These are phyloP conservation scores for Zygosaccharomyces bailii DNA, from an alignment of 805 yeast genomes.

Conservation along the genomic window DNA sequence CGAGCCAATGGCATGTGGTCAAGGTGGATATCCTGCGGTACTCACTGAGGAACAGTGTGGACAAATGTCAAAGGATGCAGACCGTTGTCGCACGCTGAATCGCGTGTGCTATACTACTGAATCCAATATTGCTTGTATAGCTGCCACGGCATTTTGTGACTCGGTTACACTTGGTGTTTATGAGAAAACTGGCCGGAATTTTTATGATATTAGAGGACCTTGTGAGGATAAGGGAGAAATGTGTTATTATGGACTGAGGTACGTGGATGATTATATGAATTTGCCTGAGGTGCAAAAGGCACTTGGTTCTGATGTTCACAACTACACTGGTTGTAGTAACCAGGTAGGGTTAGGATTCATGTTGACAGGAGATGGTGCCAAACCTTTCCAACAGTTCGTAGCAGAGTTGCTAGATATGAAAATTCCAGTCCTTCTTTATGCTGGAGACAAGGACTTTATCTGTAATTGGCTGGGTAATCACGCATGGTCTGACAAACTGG, in stretches of 20 bases:
- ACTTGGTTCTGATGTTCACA: conserved; percentile 80
- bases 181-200: conserved; percentile 73
- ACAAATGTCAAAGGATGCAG: conserved; percentile 55
- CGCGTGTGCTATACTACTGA: conserved; percentile 61
- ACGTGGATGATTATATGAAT: conserved; percentile 73
- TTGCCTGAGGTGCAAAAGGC: conserved; percentile 64
- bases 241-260: conserved; percentile 71
- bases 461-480: conserved; percentile 92
- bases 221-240: conserved; percentile 64
- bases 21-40: conserved; percentile 78
- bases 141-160: conserved; percentile 80
- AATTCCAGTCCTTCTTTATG: conserved; percentile 79
- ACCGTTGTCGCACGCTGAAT: conserved; percentile 61
- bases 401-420: conserved; percentile 63
- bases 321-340: conserved; percentile 63
- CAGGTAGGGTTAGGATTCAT: conserved; percentile 66
- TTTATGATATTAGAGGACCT: conserved; percentile 76
- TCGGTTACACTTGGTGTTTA: conserved; percentile 62
- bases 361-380: conserved; percentile 78
- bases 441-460: conserved; percentile 92
- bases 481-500: conserved; percentile 71
- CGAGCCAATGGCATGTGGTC: conserved; percentile 92
- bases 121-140: conserved; percentile 72
- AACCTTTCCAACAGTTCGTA: conserved; percentile 76
- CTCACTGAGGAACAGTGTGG: conserved; percentile 67